Evolutionary conservation across 371 early-diverging fungal species (phyloP).

Genomic region (Rhizopus sp.): DNA sequence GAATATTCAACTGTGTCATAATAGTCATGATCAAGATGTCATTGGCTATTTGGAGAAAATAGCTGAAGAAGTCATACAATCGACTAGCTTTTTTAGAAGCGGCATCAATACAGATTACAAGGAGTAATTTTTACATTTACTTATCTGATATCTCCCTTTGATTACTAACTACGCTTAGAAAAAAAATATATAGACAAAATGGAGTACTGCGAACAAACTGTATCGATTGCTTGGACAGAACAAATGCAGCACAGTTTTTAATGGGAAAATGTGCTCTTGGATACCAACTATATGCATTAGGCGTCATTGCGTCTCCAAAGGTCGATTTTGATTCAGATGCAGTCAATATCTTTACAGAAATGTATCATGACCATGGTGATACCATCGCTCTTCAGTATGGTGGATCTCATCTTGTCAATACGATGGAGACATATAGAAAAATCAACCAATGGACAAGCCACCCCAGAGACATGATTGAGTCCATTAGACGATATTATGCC

Average conservation of each 20-base stretch:
- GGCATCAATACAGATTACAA: constrained; percentile 69
- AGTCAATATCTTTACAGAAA: constrained; percentile 88
- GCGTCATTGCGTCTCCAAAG: constrained; percentile 75
- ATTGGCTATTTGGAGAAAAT: constrained; percentile 87
- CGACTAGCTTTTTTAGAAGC: constrained; percentile 92
- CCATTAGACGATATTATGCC: constrained; percentile 87
- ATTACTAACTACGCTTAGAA: constrained; percentile 7
- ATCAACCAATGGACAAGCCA: constrained; percentile 94
- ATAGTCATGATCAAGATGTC: constrained; percentile 84
- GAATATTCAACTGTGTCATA: background rate
- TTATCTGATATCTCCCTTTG: no score
- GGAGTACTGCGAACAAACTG: constrained; percentile 98
- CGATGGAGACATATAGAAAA: constrained; percentile 95
- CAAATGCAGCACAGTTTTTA: constrained; percentile 98
- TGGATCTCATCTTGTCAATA: constrained; percentile 97
- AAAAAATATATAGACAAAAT: constrained; percentile 55
- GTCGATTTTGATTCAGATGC: constrained; percentile 93
- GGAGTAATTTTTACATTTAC: constrained; percentile 5
- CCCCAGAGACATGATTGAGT: constrained; percentile 94
- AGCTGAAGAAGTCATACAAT: constrained; percentile 81
- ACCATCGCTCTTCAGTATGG: constrained; percentile 99
- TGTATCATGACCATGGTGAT: constrained; percentile 99
- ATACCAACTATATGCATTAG: constrained; percentile 90
- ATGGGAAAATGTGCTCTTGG: constrained; percentile 95
- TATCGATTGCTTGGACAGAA: constrained; percentile 99